phyloP scores from a whole-genome alignment of 495 filamentous ascomycete species.

The Trichoderma virens region DNA sequence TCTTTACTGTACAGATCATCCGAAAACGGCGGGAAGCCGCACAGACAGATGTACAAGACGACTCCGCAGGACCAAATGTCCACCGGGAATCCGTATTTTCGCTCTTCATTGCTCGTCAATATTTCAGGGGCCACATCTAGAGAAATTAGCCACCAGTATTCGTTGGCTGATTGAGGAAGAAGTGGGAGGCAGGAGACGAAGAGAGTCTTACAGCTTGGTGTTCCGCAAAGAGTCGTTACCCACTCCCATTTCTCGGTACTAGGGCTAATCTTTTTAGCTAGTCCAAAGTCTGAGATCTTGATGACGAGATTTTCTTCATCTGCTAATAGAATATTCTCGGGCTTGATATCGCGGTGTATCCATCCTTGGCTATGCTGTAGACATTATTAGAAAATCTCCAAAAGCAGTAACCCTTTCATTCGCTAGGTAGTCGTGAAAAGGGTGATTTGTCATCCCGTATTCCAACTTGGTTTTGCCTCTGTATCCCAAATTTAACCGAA shows the following conservation, averaged over 20 bases:
- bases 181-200: neutral
- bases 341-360: conserved; percentile 96
- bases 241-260: conserved; percentile 68
- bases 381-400: conserved; percentile 29
- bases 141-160: neutral
- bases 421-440: neutral
- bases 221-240: conserved; percentile 94
- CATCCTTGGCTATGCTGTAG: conserved; percentile 88
- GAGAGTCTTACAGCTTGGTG: conserved; percentile 51
- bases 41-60: conserved; percentile 97
- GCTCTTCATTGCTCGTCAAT: conserved; percentile 61
- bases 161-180: neutral
- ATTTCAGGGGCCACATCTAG: conserved; percentile 90
- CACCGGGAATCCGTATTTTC: conserved; percentile 88
- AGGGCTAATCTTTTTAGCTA: conserved; percentile 89
- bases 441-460: too few species aligned
- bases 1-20: conserved; percentile 82
- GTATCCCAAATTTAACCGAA: too few species aligned
- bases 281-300: conserved; percentile 92
- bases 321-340: conserved; percentile 87
- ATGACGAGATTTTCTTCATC: conserved; percentile 69
- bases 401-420: neutral
- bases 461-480: too few species aligned
- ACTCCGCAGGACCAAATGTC: conserved; percentile 97
- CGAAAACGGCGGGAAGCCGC: conserved; percentile 93